phyloP scores from a whole-genome alignment of 768 basidiomycete genomes.

The Leucocoprinus leucothites region DNA sequence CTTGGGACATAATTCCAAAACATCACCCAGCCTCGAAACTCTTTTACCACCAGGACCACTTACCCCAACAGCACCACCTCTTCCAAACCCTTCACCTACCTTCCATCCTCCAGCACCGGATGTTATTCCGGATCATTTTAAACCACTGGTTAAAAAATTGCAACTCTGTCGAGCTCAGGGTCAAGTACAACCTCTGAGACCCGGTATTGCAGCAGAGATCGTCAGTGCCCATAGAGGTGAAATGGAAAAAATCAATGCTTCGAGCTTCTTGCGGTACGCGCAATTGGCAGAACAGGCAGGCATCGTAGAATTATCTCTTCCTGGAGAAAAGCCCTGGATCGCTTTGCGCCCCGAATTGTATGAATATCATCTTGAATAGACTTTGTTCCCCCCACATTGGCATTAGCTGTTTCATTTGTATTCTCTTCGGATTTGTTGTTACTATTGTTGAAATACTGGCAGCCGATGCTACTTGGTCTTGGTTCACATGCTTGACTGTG shows the following conservation, averaged over 20 bases:
- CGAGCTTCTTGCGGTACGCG: constrained; percentile 34
- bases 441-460: no score
- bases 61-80: background rate
- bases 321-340: constrained; percentile 32
- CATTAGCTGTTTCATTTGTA: background rate
- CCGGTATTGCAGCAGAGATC: constrained; percentile 32
- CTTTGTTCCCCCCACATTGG: background rate
- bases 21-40: no score
- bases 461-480: no score
- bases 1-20: no score
- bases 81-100: background rate
- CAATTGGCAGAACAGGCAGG: constrained; percentile 29
- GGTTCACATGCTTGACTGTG: no score
- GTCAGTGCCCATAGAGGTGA: constrained; percentile 7
- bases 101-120: background rate
- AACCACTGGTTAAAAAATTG: constrained; percentile 29
- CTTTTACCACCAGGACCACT: background rate
- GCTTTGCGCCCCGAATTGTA: constrained; percentile 25
- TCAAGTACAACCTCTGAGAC: constrained; percentile 25
- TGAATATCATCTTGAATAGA: constrained; percentile 6
- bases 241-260: constrained; percentile 22
- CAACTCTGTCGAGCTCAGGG: constrained; percentile 27
- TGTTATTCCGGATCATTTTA: constrained; percentile 20
- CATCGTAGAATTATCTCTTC: constrained; percentile 35
- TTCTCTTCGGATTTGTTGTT: no score